Evolutionary conservation across 1,284 basidiomycete genomes (phyloP), one percentile per base, ranked within the genome.

Genomic region (Ceratobasidium sp.): DNA sequence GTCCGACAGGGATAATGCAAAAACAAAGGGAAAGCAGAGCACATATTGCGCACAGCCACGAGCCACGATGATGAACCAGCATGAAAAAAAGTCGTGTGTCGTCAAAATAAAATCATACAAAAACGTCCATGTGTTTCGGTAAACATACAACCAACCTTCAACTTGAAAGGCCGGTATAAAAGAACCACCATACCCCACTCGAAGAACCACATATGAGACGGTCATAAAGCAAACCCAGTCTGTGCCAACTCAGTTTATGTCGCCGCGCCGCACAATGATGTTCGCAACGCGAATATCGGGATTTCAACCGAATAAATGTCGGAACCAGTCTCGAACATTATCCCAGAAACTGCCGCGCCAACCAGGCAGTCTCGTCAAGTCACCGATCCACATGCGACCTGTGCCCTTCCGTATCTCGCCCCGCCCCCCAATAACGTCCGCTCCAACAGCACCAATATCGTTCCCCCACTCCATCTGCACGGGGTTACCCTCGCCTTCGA

Each of bases 301-400:
- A 62, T 28, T 50, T 47, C 28, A 72, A 38, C 57, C 18, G 58
- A 76, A 76, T 58, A 76, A 70, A 26, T 64, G 62, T 62, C 57
- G 67, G 64, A 76, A 73, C 75, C 75, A 76, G 38, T 73, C 54
- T 38, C 61, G 57, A 16, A 76, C 41, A 21, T 58, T 72, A 47
- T 66, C 72, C 75, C 75, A 76, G 23, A 76, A 72, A n/a, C 58
- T 61, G 16, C 75, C 75, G 52, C 72, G 70, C 75, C 75, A 76
- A n/a, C 72, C 72, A 23, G 73, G 72, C 32, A 73, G 47, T 7
- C 75, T 44, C 26, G 58, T 38, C 32, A 66, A 35, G 44, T 73
- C 72, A 18, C 74, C 70, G 13, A 75, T 61, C 71, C 75, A 73
- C 64, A 76, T 75, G 38, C 64, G 58, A 9, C 75, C 75, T 1